phyloP scores from a whole-genome alignment of 345 rosid species.

The Boechera stricta region DNA sequence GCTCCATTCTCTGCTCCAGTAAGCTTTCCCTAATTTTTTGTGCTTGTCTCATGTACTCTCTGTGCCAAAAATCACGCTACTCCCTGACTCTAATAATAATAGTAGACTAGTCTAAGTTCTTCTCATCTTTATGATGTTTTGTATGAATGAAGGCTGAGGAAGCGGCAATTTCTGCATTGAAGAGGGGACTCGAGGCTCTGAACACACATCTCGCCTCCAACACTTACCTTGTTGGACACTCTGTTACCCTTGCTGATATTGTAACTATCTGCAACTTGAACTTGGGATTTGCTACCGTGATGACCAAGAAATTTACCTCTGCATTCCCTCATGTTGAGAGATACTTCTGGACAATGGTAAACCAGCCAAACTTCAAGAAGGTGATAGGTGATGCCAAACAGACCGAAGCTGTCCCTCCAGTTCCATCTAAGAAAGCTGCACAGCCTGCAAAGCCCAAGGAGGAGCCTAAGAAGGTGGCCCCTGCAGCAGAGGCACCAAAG shows the following conservation, averaged over 20 bases:
- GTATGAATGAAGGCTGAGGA: slow-evolving; percentile 42
- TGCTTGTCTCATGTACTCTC: background rate
- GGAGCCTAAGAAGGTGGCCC: slow-evolving; percentile 45
- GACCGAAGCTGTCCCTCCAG: slow-evolving; percentile 59
- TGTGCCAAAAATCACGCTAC: background rate
- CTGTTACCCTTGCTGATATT: slow-evolving; percentile 88
- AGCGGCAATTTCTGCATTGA: slow-evolving; percentile 41
- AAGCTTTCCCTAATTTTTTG: slow-evolving; percentile 34
- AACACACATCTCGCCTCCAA: slow-evolving; percentile 68
- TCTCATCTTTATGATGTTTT: slow-evolving; percentile 19
- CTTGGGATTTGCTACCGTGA: slow-evolving; percentile 51
- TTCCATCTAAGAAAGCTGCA: slow-evolving; percentile 42
- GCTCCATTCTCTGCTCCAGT: slow-evolving; percentile 75
- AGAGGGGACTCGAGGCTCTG: slow-evolving; percentile 55
- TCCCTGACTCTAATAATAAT: background rate
- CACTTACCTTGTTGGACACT: slow-evolving; percentile 87
- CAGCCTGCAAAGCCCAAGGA: slow-evolving; percentile 44
- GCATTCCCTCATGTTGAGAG: slow-evolving; percentile 93
- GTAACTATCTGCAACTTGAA: slow-evolving; percentile 66
- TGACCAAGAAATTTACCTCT: slow-evolving; percentile 78
- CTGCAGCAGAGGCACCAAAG: slow-evolving; percentile 44
- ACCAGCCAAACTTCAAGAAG: slow-evolving; percentile 85
- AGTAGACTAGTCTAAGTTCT: background rate
- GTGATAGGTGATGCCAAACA: slow-evolving; percentile 80
- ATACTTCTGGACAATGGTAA: slow-evolving; percentile 88